phyloP scores from a whole-genome alignment of 139 green algal genomes.

The Chlamydomonas sp. region DNA sequence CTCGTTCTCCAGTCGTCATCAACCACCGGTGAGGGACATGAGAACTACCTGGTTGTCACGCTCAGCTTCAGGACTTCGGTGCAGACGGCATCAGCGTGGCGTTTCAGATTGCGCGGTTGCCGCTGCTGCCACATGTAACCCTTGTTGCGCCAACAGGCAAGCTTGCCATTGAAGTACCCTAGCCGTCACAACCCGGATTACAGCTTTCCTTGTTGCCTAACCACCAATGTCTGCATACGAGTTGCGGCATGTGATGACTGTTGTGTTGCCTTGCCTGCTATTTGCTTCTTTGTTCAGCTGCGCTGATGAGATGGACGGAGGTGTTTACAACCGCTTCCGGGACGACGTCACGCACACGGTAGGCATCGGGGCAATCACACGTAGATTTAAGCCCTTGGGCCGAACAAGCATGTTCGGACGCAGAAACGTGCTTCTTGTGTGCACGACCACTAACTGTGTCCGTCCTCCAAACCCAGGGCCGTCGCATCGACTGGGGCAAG shows the following conservation, averaged over 20 bases:
- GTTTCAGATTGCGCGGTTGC: neutral
- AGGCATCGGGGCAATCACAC: neutral
- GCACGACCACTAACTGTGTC: neutral
- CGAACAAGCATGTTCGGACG: no score
- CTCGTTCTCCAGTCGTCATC: no score
- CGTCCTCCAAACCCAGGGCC: neutral
- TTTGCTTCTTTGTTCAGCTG: slow-evolving; percentile 18
- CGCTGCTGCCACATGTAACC: no score
- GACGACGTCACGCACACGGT: slow-evolving; percentile 47
- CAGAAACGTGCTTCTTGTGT: no score
- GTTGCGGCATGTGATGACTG: no score
- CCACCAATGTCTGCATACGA: no score
- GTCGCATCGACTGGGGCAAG: slow-evolving; percentile 78
- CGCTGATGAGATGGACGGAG: slow-evolving; percentile 46
- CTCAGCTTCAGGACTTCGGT: neutral
- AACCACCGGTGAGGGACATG: slow-evolving; percentile 24
- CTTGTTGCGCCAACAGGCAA: no score
- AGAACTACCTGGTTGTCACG: neutral
- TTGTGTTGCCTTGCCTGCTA: neutral
- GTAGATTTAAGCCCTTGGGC: no score
- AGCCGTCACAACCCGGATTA: no score
- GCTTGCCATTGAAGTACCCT: no score
- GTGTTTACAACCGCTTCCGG: slow-evolving; percentile 50
- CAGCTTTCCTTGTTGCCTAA: no score
- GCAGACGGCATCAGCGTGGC: neutral